Evolutionary conservation across 1,284 basidiomycete species (phyloP), one percentile per base, ranked within the genome.

Genomic region (Tranzscheliella williamsii): DNA sequence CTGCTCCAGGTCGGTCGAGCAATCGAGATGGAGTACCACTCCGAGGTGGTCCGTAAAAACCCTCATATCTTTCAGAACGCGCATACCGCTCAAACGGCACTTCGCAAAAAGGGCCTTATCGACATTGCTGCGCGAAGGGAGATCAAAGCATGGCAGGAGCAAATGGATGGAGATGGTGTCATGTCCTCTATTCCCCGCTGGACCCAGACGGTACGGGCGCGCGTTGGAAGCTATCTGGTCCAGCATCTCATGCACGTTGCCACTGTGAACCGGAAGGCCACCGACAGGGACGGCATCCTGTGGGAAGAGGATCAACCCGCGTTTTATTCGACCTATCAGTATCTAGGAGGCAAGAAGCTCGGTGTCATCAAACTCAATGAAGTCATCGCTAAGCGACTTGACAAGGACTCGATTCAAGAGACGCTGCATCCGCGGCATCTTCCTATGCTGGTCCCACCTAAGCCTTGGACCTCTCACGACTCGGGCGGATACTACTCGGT

Each of bases 371-470:
- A 86, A 74, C 80, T 95, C 51, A 96, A 97, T 78, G 86, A 87
- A 2, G 85, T 83, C 2, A 87, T 98, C 9, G 82, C 86, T 2
- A 85, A 88, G 17, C 84, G 88, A 2, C 81, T 98, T 51, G 86
- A 89, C 7, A 86, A 85, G 55, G 93, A 96, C 64, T 82, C 81
- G 27, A 75, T 93, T 5, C 80, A 82, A n/a, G 85, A 87, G 42
- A 86, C 89, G 0, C 81, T 97, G 9, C 91, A 94, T 78, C 91
- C 94, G 13, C 88, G 93, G 7, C 90, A 95, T 78, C 82, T 98
- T 35, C 94, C 94, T 7, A 98, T 98, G 94, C 83, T 98, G 2
- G 85, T 95, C 18, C 87, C 86, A 50, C 94, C 95, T 1, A 87
- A 87, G 66, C 89, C 89, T 0, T 98, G 94, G 94, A 77, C 88